A percentile compares a stretch with the other conserved stretches of the same genome.
Evolutionary conservation across 257 asterid species (phyloP).

Genomic region (Solanum peruvianum): DNA sequence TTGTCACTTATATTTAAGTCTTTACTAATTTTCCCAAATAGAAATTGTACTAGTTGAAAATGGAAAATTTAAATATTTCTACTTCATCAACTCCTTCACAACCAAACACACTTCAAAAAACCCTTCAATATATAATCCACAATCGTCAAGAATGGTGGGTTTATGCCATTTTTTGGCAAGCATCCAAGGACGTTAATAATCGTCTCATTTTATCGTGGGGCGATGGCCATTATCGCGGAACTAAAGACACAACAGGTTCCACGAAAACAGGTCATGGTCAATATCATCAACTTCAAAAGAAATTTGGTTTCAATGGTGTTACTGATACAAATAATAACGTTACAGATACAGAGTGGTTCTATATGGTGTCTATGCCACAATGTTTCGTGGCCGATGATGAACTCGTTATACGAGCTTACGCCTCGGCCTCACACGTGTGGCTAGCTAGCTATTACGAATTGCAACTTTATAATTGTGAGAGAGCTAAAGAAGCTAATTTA

Average conservation of each 20-base stretch:
- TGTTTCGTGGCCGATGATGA: slow-evolving; percentile 6
- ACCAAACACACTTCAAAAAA: slow-evolving; percentile 4
- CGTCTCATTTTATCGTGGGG: slow-evolving; percentile 22
- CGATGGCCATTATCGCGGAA: slow-evolving; percentile 19
- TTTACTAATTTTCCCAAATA: neutral
- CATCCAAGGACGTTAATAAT: neutral
- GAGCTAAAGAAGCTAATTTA: slow-evolving; percentile 33
- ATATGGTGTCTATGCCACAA: slow-evolving; percentile 13
- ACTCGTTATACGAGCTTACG: slow-evolving; percentile 4
- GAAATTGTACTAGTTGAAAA: neutral
- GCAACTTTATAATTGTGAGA: slow-evolving; percentile 5
- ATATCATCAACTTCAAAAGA: neutral
- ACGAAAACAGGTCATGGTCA: neutral
- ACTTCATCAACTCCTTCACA: neutral
- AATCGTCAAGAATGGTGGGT: slow-evolving; percentile 21
- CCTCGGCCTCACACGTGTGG: slow-evolving; percentile 14
- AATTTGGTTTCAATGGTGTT: neutral
- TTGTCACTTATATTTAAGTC: neutral
- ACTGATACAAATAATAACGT: neutral
- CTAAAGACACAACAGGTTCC: neutral
- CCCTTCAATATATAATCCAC: slow-evolving; percentile 17
- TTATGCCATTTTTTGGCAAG: slow-evolving; percentile 33
- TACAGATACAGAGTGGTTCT: slow-evolving; percentile 21
- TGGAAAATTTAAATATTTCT: slow-evolving; percentile 10
- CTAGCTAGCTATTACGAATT: slow-evolving; percentile 13